phyloP scores from a whole-genome alignment of 352 stramenopile genomes.

The Phytophthora melonis region DNA sequence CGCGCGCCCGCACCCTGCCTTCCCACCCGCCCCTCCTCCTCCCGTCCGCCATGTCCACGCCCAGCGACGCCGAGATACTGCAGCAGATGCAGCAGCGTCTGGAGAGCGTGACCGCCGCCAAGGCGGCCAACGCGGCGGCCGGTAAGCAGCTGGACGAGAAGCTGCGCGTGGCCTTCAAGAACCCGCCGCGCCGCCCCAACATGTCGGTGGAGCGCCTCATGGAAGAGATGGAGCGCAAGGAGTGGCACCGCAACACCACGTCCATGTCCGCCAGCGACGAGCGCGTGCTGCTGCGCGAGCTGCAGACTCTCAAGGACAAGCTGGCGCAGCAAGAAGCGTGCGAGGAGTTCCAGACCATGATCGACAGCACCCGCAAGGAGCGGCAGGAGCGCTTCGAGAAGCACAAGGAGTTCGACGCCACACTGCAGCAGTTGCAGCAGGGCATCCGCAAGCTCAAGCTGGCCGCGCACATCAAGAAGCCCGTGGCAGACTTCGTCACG shows the following conservation, averaged over 20 bases:
- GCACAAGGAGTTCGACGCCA: slow-evolving; percentile 59
- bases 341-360: slow-evolving; percentile 64
- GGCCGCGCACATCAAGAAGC: slow-evolving; percentile 46
- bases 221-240: slow-evolving; percentile 65
- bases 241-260: slow-evolving; percentile 73
- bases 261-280: slow-evolving; percentile 80
- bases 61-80: slow-evolving; percentile 56
- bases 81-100: slow-evolving; percentile 64
- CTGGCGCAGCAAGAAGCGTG: slow-evolving; percentile 59
- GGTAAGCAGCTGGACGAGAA: slow-evolving; percentile 83
- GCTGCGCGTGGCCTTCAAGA: slow-evolving; percentile 73
- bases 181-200: slow-evolving; percentile 65
- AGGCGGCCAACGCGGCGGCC: slow-evolving; percentile 59
- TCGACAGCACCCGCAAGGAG: slow-evolving; percentile 65
- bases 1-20: background rate
- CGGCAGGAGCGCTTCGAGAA: slow-evolving; percentile 68
- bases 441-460: slow-evolving; percentile 65
- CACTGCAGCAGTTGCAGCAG: slow-evolving; percentile 61
- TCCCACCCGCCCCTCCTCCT: background rate
- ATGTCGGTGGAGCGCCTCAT: slow-evolving; percentile 62
- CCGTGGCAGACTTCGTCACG: slow-evolving; percentile 54
- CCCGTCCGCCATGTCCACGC: slow-evolving; percentile 40
- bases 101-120: slow-evolving; percentile 41
- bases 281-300: slow-evolving; percentile 71
- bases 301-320: slow-evolving; percentile 70